Evolutionary conservation across 495 filamentous ascomycete genomes (phyloP).

Genomic region (Neurospora sp.): DNA sequence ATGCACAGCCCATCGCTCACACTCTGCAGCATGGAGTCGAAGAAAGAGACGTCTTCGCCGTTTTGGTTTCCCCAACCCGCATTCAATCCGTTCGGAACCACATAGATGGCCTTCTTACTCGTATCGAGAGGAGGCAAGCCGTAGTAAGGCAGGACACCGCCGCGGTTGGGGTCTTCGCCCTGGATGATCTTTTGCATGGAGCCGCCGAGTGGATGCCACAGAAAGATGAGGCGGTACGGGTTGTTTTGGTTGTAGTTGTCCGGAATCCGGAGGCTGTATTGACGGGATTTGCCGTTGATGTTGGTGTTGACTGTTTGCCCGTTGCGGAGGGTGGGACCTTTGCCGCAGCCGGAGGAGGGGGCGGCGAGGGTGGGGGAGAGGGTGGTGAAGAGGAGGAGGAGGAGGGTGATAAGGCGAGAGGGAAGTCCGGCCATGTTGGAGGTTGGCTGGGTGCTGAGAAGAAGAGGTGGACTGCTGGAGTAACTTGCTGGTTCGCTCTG

Average conservation of each 20-base stretch:
- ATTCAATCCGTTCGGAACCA: conserved; percentile 33
- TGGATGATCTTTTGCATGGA: conserved; percentile 27
- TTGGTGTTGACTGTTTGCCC: conserved; percentile 20
- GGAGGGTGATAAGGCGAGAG: neutral
- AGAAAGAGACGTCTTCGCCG: conserved; percentile 36
- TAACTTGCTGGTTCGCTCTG: neutral
- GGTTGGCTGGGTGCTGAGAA: neutral
- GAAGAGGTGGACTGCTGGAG: neutral
- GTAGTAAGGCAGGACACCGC: conserved; percentile 29
- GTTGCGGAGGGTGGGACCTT: conserved; percentile 21
- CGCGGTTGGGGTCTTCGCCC: conserved; percentile 21
- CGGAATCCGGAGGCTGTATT: conserved; percentile 33
- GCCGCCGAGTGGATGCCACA: conserved; percentile 32
- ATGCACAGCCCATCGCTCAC: conserved; percentile 36
- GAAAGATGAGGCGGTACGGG: conserved; percentile 35
- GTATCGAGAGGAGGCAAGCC: conserved; percentile 29
- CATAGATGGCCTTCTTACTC: conserved; percentile 29
- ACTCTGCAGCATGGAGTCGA: conserved; percentile 26
- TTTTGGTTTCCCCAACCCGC: conserved; percentile 35
- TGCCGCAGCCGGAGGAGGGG: conserved; percentile 33
- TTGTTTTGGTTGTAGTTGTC: conserved; percentile 32
- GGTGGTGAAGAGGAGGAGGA: neutral
- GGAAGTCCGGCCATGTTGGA: neutral
- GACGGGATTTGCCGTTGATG: conserved; percentile 18
- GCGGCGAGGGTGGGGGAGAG: neutral